Conservation (phyloP, 352 stramenopile genomes). For the Phytophthora rubi region DNA sequence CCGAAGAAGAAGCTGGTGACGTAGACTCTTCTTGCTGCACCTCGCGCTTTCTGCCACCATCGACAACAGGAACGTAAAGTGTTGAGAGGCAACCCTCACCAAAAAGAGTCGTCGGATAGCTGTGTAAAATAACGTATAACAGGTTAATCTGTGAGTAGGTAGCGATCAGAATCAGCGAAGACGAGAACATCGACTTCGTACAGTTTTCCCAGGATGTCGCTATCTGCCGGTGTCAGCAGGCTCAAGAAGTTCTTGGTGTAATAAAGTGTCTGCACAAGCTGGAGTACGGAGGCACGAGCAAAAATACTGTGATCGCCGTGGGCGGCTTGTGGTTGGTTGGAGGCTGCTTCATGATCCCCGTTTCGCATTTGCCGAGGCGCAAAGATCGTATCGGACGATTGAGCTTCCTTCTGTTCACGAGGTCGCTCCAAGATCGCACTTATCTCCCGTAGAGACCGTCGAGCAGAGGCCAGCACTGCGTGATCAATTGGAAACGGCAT, state of each 20-base stretch:
- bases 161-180: not conserved
- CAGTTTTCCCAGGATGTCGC: slow-evolving; percentile 36
- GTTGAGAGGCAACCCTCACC: slow-evolving; percentile 36
- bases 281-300: slow-evolving; percentile 45
- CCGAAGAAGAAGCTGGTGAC: not conserved
- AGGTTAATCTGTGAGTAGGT: slow-evolving; percentile 4
- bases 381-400: slow-evolving; percentile 28
- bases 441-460: slow-evolving; percentile 22
- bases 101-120: slow-evolving; percentile 43
- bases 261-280: slow-evolving; percentile 50
- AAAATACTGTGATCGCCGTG: slow-evolving; percentile 19
- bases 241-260: slow-evolving; percentile 36
- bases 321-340: not conserved
- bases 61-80: slow-evolving; percentile 37
- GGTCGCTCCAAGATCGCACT: slow-evolving; percentile 27
- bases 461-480: slow-evolving; percentile 20
- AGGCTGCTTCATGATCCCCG: not conserved
- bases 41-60: not conserved
- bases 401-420: slow-evolving; percentile 16
- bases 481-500: slow-evolving; percentile 12
- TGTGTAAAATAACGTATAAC: slow-evolving; percentile 20
- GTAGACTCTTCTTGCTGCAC: not conserved
- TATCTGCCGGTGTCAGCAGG: slow-evolving; percentile 27
- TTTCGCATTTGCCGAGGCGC: slow-evolving; percentile 4
- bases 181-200: slow-evolving; percentile 19